phyloP scores from a whole-genome alignment of 1,139 yeast genomes.

The Petasospora fabianii region DNA sequence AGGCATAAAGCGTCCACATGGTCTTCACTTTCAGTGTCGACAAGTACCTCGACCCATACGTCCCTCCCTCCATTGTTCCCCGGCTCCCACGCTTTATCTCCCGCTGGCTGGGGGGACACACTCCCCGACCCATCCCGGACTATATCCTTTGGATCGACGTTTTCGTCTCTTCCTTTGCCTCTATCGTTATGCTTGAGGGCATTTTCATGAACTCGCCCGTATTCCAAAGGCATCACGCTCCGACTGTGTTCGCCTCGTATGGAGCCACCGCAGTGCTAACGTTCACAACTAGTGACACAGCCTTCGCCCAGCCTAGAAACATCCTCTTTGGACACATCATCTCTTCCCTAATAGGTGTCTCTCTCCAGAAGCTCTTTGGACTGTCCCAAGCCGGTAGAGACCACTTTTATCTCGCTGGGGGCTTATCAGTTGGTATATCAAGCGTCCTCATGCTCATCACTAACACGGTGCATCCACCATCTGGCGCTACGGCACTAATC shows the following conservation, averaged over 20 bases:
- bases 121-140: constrained; percentile 29
- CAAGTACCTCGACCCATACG: constrained; percentile 3
- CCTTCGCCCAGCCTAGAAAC: constrained; percentile 65
- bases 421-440: constrained; percentile 53
- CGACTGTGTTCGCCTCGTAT: constrained; percentile 55
- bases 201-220: constrained; percentile 44
- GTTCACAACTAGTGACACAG: constrained; percentile 53
- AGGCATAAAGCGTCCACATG: not conserved
- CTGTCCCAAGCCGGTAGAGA: constrained; percentile 37
- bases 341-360: constrained; percentile 49
- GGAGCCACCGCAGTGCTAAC: constrained; percentile 65
- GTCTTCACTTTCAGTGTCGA: constrained; percentile 1
- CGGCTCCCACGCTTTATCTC: constrained; percentile 1
- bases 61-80: constrained; percentile 7
- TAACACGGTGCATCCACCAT: constrained; percentile 68
- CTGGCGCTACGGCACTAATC: constrained; percentile 66
- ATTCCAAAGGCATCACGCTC: constrained; percentile 44
- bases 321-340: constrained; percentile 54
- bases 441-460: constrained; percentile 52
- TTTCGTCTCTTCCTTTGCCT: constrained; percentile 45
- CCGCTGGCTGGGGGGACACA: constrained; percentile 10
- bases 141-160: constrained; percentile 45
- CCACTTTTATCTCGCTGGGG: constrained; percentile 58
- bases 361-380: constrained; percentile 51
- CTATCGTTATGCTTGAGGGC: constrained; percentile 48